Percentiles rank a stretch among this genome's conserved stretches.
These are phyloP conservation scores for Clonostachys rosea DNA, from an alignment of 2,329 filamentous ascomycete species.

Conservation along the genomic window DNA sequence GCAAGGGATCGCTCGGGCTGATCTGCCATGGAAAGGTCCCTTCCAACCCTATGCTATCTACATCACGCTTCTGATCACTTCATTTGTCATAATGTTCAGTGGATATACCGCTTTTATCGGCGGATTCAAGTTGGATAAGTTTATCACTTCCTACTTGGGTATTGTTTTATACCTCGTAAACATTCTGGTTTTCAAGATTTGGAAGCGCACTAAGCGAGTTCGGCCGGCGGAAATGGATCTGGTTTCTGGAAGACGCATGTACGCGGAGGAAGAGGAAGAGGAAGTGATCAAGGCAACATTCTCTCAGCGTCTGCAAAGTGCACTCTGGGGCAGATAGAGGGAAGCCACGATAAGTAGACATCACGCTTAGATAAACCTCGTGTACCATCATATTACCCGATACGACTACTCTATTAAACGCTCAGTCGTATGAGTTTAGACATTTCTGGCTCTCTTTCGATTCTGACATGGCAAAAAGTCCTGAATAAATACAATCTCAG, in stretches of 20 bases:
- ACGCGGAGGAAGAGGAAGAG: constrained; percentile 45
- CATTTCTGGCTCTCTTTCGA: too few relatives aligned
- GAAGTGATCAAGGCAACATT: background rate
- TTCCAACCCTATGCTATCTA: constrained; percentile 67
- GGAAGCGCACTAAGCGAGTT: constrained; percentile 51
- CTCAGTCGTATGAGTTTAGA: too few relatives aligned
- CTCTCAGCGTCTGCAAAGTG: too few relatives aligned
- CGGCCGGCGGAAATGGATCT: constrained; percentile 28
- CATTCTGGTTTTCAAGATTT: constrained; percentile 59
- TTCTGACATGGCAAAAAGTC: too few relatives aligned
- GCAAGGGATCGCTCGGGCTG: constrained; percentile 60
- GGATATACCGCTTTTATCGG: constrained; percentile 68
- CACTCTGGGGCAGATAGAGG: too few relatives aligned
- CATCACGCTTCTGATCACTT: constrained; percentile 55
- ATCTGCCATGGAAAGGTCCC: constrained; percentile 59
- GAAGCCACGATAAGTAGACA: too few relatives aligned
- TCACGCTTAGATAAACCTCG: too few relatives aligned
- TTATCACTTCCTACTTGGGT: constrained; percentile 66
- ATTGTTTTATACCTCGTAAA: constrained; percentile 62
- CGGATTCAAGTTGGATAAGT: constrained; percentile 36
- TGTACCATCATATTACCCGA: too few relatives aligned
- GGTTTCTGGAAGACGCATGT: constrained; percentile 52
- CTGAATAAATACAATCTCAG: too few relatives aligned
- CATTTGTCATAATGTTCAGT: constrained; percentile 64
- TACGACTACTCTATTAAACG: too few relatives aligned